Evolutionary conservation across 2,329 filamentous ascomycete genomes (phyloP).

Genomic region (Pseudogymnoascus verrucosus): DNA sequence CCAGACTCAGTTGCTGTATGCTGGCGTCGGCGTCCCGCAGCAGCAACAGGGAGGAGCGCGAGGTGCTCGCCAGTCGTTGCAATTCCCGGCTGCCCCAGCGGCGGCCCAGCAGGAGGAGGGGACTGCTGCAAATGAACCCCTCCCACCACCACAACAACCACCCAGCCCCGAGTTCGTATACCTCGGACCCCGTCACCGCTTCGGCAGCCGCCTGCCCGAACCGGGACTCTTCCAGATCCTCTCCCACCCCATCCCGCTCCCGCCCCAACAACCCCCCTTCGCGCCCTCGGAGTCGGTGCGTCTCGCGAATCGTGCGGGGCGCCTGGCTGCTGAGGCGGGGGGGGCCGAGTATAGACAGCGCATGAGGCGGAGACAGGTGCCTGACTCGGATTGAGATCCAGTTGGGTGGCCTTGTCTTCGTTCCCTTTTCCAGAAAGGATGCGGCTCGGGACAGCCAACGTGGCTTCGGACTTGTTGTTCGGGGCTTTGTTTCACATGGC

Average conservation of each 20-base stretch:
- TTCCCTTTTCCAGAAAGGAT: background rate
- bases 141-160: background rate
- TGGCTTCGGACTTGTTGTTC: background rate
- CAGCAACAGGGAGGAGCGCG: background rate
- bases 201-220: background rate
- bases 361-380: background rate
- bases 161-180: background rate
- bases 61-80: background rate
- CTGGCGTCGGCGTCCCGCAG: background rate
- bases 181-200: background rate
- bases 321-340: background rate
- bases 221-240: constrained; percentile 4
- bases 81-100: background rate
- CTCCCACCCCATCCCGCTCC: background rate
- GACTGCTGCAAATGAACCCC: background rate
- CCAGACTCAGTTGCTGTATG: background rate
- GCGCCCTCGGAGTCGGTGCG: background rate
- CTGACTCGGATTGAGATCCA: background rate
- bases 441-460: background rate
- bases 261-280: background rate
- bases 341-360: background rate
- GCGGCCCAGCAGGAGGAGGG: background rate
- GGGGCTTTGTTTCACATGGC: background rate
- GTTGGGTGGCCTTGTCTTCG: background rate
- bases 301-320: background rate